Base-by-base conservation (phyloP, 163 green algal genomes). In the Picocystis sp. region DNA sequence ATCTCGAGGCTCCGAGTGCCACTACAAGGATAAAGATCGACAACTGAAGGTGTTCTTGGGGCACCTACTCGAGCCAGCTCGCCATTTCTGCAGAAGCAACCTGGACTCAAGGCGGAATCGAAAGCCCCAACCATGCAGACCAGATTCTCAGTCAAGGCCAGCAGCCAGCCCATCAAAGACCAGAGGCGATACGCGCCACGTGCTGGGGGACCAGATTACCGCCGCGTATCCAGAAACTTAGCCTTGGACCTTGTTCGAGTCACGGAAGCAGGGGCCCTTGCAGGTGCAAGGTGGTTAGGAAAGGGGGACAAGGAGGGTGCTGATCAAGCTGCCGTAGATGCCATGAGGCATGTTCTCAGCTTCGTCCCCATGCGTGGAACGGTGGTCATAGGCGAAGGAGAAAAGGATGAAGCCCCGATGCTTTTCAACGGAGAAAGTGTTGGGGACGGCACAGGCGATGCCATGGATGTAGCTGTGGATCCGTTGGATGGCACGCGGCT, bases 181-280 rank as follows among this genome's bases (percentile, higher is more conserved):
- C 29, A 38, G 8, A 8, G 8, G 5, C 29, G 5, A 5, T 8
- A 38, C 8, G 29, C 8, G 0, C 29, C 29, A 12, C 29, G 29
- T 8, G 8, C 8, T 38, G 29, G 29, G 5, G 63, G 63, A 5
- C 63, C 63, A 22, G 57, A 89, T 48, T 89, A 86, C 65, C 62
- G 57, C 2, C 45, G 55, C 15, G 65, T 82, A 15, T 71, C 81
- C 22, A 71, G 81, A 12, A 93, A 93, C 62, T 62, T 93, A 29
- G 83, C 83, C 3, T 66, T 93, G 11, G 83, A 93, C 64, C 64
- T 93, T 0, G 81, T 93, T 15, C 60, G 81, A 14, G 81, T 91
- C 6, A 93, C 83, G 8, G 83, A 93, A 52, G 78, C 74, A 19
- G 81, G 79, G 2, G 82, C 82, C 0, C 67, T 93, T 3, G 76